phyloP scores from a whole-genome alignment of 805 yeast genomes.

The Spathaspora sp. region DNA sequence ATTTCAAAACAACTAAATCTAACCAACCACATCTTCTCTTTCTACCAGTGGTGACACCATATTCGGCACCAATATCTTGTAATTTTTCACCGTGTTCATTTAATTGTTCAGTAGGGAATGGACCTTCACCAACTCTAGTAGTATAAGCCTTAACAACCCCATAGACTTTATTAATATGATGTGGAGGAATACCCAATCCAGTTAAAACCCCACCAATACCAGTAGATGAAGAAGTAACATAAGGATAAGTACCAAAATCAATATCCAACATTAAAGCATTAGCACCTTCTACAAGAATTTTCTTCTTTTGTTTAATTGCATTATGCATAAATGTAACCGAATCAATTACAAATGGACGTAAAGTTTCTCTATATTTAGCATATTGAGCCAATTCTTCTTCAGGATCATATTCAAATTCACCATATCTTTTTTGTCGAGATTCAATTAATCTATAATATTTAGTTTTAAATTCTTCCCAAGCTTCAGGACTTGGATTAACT shows the following conservation, averaged over 20 bases:
- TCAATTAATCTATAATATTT: slow-evolving; percentile 73
- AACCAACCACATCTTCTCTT: slow-evolving; percentile 99
- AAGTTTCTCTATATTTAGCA: slow-evolving; percentile 65
- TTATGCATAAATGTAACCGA: slow-evolving; percentile 79
- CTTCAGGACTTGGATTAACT: slow-evolving; percentile 81
- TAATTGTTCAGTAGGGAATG: slow-evolving; percentile 97
- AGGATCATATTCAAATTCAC: slow-evolving; percentile 83
- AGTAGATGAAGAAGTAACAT: slow-evolving; percentile 91
- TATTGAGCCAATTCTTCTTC: slow-evolving; percentile 78
- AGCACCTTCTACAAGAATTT: slow-evolving; percentile 94
- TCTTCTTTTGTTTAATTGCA: slow-evolving; percentile 74
- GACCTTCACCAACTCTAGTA: slow-evolving; percentile 98
- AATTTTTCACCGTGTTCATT: slow-evolving; percentile 81
- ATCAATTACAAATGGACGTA: slow-evolving; percentile 92
- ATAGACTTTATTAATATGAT: slow-evolving; percentile 68
- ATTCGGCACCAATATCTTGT: slow-evolving; percentile 92
- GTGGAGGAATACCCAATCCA: slow-evolving; percentile 96
- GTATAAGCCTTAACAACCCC: slow-evolving; percentile 99
- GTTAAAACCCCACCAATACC: slow-evolving; percentile 98
- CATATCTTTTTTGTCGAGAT: slow-evolving; percentile 86
- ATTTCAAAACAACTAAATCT: slow-evolving; percentile 90
- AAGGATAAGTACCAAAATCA: slow-evolving; percentile 97
- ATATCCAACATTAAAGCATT: slow-evolving; percentile 96
- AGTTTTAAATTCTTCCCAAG: slow-evolving; percentile 88
- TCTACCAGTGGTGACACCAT: slow-evolving; percentile 97